phyloP scores from a whole-genome alignment of 1,284 basidiomycete species.

The Moesziomyces globuligerus region DNA sequence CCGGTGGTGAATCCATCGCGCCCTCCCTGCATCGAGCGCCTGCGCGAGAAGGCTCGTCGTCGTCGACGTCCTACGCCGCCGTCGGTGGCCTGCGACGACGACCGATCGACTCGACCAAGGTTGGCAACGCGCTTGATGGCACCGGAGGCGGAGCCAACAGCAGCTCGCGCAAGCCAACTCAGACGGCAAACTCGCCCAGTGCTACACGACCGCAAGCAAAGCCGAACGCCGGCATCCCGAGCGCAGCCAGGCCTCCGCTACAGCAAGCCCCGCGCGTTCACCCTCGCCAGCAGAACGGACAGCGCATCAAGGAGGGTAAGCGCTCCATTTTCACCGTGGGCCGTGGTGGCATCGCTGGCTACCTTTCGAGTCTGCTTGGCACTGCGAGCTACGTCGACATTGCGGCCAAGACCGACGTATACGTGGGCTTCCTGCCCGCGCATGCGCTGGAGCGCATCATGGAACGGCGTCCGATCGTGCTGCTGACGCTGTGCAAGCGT shows the following conservation, averaged over 20 bases:
- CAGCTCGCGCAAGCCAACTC: slow-evolving; percentile 19
- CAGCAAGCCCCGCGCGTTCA: slow-evolving; percentile 16
- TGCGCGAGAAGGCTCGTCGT: slow-evolving; percentile 21
- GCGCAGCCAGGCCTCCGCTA: slow-evolving; percentile 9
- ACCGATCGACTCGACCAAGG: slow-evolving; percentile 39
- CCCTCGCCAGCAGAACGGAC: slow-evolving; percentile 5
- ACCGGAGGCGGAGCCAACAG: slow-evolving; percentile 26
- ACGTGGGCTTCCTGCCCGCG: slow-evolving; percentile 92
- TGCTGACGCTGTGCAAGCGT: slow-evolving; percentile 94
- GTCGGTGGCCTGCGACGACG: slow-evolving; percentile 13
- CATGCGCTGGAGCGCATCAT: slow-evolving; percentile 87
- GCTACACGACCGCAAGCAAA: neutral
- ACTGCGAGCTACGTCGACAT: slow-evolving; percentile 96
- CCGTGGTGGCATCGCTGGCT: slow-evolving; percentile 91
- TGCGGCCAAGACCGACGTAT: slow-evolving; percentile 93
- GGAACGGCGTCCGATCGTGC: slow-evolving; percentile 92
- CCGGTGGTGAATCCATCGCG: slow-evolving; percentile 1
- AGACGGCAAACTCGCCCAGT: neutral
- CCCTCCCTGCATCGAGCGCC: slow-evolving; percentile 16
- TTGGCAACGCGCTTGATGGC: slow-evolving; percentile 61
- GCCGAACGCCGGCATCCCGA: slow-evolving; percentile 3
- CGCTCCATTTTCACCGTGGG: slow-evolving; percentile 84
- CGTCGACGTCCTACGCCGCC: slow-evolving; percentile 12
- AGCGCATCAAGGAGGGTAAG: slow-evolving; percentile 28
- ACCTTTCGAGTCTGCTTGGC: slow-evolving; percentile 91